phyloP scores from a whole-genome alignment of 306 rosid genomes.

The Spatholobus suberectus region DNA sequence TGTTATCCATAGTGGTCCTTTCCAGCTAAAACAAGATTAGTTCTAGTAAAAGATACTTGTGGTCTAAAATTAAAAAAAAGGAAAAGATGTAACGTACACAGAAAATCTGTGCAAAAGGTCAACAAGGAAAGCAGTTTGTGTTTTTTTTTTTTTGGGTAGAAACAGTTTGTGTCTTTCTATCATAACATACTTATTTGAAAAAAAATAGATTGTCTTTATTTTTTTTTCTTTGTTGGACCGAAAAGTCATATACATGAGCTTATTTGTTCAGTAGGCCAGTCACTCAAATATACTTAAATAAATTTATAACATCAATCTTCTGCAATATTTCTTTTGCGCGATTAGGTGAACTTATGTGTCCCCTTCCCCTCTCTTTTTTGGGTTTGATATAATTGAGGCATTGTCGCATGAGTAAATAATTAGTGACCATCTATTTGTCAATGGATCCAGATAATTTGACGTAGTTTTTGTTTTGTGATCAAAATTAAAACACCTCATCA shows the following conservation, averaged over 20 bases:
- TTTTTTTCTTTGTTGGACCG: background rate
- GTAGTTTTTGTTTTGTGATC: background rate
- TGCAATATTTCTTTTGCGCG: background rate
- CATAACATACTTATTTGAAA: background rate
- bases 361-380: background rate
- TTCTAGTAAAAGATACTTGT: too few relatives aligned
- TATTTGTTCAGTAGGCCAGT: background rate
- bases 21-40: too few relatives aligned
- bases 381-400: background rate
- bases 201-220: too few relatives aligned
- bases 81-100: background rate
- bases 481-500: background rate
- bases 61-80: too few relatives aligned
- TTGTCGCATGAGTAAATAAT: background rate
- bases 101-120: background rate
- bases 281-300: background rate
- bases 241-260: background rate
- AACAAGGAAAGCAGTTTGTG: background rate
- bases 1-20: too few relatives aligned
- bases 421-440: background rate
- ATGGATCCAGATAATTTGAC: background rate
- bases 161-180: background rate
- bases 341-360: background rate
- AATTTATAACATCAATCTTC: background rate
- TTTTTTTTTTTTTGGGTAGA: background rate